Base-by-base conservation (phyloP, 495 filamentous ascomycete species). In the Clohesyomyces aquaticus region DNA sequence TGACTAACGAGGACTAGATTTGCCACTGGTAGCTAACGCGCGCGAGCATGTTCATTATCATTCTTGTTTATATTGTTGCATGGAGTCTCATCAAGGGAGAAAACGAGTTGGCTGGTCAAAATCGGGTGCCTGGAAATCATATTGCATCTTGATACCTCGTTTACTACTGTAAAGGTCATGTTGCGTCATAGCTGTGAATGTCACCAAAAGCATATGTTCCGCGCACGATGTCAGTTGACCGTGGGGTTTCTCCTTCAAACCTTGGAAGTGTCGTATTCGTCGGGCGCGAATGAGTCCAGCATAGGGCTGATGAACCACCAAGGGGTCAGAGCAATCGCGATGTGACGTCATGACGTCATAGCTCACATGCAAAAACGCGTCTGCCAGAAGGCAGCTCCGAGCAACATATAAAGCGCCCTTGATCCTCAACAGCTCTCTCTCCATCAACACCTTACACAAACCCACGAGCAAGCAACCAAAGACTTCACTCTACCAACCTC, bases 11-110 rank as follows among this genome's bases (percentile, higher is more conserved):
- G 22, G 11, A 3, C 9, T 55, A 65, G 62, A 65, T 65, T 18
- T 91, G 88, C 66, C 83, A 88, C 59, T 77, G 75, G 75, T 77
- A 68, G 41, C 25, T 14, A 14, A 8, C 10, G 8, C 45, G 9
- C 10, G 8, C 8, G 45, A 11, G 10, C 11, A 12, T 48, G 10
- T 9, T 9, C n/a, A 41, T 14, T 38, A 38, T 14, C 6, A 6
- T 38, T 38, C 32, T 38, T 38, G 32, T 38, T 38, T 38, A 38
- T 38, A 38, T 38, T 38, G 14, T 38, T 38, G 32, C 32, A 38
- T 38, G 32, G 32, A 38, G 6, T 38, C n/a, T n/a, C n/a, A n/a
- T n/a, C n/a, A n/a, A n/a, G n/a, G n/a, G n/a, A n/a, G n/a, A n/a
- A n/a, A n/a, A n/a, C n/a, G n/a, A n/a, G n/a, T n/a, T n/a, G n/a